A percentile compares a stretch with the other conserved stretches of the same genome.
These are phyloP conservation scores for Eutypa lata DNA, from an alignment of 2,329 filamentous ascomycete genomes.

Conservation along the genomic window DNA sequence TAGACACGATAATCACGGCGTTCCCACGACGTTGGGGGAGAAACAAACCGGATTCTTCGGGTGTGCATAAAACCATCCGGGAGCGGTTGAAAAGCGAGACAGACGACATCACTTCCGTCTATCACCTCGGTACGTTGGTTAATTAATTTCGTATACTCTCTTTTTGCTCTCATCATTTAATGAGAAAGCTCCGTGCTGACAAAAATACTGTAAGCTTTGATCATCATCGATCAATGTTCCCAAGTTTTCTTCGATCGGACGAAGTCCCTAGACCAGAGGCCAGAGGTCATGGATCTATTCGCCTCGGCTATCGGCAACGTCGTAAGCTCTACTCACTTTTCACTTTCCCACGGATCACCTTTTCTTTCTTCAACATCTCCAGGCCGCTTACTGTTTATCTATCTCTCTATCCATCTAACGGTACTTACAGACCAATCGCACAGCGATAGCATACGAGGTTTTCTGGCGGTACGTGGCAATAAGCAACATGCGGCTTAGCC, in stretches of 20 bases:
- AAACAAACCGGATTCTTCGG: constrained; percentile 34
- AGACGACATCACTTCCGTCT: constrained; percentile 22
- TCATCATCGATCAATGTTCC: constrained; percentile 34
- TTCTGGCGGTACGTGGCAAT: not conserved
- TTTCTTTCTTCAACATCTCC: too few species aligned
- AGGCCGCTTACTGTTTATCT: too few species aligned
- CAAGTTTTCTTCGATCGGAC: constrained; percentile 33
- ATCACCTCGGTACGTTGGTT: constrained; percentile 17
- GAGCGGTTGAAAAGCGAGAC: constrained; percentile 12
- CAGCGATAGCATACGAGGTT: not conserved
- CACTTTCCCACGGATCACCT: too few species aligned
- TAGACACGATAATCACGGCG: constrained; percentile 35
- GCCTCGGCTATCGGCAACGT: constrained; percentile 26
- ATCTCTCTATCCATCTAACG: not conserved
- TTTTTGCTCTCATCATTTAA: too few species aligned
- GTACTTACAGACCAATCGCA: constrained; percentile 8
- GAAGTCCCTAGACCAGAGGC: constrained; percentile 25
- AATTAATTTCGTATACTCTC: too few species aligned
- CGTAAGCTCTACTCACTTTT: constrained; percentile 9
- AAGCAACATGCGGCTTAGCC: constrained; percentile 16
- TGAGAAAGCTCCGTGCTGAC: too few species aligned
- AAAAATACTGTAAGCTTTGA: constrained; percentile 17
- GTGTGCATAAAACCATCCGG: constrained; percentile 32
- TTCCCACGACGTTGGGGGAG: constrained; percentile 36
- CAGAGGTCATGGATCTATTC: constrained; percentile 31